Evolutionary conservation across 495 filamentous ascomycete species (phyloP), one percentile per base, ranked within the genome.

Genomic region (Penicillium robsamsonii): DNA sequence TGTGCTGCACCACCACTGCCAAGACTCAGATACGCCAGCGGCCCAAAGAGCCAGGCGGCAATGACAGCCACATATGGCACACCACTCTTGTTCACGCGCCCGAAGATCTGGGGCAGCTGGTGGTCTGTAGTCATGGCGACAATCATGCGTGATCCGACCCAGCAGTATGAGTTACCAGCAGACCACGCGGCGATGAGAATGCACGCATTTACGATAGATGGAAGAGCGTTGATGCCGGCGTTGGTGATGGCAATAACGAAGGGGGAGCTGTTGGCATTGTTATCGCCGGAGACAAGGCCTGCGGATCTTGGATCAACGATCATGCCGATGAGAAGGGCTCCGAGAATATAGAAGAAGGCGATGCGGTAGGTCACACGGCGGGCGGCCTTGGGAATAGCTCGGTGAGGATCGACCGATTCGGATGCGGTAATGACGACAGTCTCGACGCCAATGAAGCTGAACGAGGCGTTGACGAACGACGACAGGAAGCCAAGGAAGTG

Each of bases 361-460:
- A 96, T 91, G 55, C 91, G 88, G 76, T 87, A 91, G 68, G 94
- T 93, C 45, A 91, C 88, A 55, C 90, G 85, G 55, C 85, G 87
- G n/a, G 86, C 86, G 29, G 91, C 91, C 65, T 83, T 81, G 49
- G 91, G 91, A 53, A 96, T 86, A 27, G 87, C 84, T 58, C 82
- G 83, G 53, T 84, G 77, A 0, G 91, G 91, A 67, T 92, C 89
- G n/a, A 80, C 80, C 12, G 90, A 85, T 70, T 96, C 91, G 58
- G 89, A 89, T 38, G 89, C 91, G 0, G 91, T 87, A 29, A 96
- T 83, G 55, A 84, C 88, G 46, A 90, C 83, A 54, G 86, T 79
- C 70, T 94, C 89, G 9, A 81, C 80, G 46, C 82, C 83, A 48
- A 78, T 77, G 62, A 84, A 85, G 17, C 75, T 72, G 67, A 79